phyloP scores from a whole-genome alignment of 106 monocot species.

The Dioscorea dumetorum region DNA sequence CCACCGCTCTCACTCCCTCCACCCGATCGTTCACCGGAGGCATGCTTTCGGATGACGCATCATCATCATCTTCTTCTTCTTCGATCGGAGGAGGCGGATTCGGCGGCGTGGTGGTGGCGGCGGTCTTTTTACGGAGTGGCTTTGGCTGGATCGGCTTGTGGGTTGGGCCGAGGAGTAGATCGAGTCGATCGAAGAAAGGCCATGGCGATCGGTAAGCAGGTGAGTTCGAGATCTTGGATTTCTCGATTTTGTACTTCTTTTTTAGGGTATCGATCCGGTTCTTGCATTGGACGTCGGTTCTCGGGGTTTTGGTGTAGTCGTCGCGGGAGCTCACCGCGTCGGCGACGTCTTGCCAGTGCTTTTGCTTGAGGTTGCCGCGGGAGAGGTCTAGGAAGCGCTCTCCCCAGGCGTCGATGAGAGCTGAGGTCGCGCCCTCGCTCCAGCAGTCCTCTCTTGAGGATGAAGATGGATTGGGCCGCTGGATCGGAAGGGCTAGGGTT shows the following conservation, averaged over 20 bases:
- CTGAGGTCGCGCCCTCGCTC: slow-evolving; percentile 64
- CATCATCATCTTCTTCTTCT: neutral
- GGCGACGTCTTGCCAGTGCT: slow-evolving; percentile 93
- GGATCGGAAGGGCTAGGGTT: slow-evolving; percentile 44
- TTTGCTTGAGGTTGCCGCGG: slow-evolving; percentile 72
- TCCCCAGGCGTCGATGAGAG: slow-evolving; percentile 78
- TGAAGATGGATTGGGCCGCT: slow-evolving; percentile 9
- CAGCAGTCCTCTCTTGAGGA: slow-evolving; percentile 44
- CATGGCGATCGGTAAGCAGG: slow-evolving; percentile 25
- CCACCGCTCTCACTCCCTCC: slow-evolving; percentile 38
- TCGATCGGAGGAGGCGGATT: slow-evolving; percentile 8
- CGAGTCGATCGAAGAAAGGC: slow-evolving; percentile 71
- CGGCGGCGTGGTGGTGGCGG: slow-evolving; percentile 4
- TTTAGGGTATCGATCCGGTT: slow-evolving; percentile 93
- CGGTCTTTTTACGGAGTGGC: neutral
- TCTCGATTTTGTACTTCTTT: slow-evolving; percentile 90
- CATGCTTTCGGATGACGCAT: slow-evolving; percentile 36
- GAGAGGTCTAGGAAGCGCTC: slow-evolving; percentile 63
- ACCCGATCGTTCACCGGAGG: slow-evolving; percentile 23
- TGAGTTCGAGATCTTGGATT: slow-evolving; percentile 25
- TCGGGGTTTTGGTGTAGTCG: slow-evolving; percentile 54
- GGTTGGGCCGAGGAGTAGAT: slow-evolving; percentile 45
- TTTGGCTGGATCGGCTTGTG: slow-evolving; percentile 9
- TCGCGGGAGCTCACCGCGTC: slow-evolving; percentile 66
- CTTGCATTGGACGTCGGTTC: slow-evolving; percentile 80